Conservation (phyloP, 306 rosid genomes). For the Dryas octopetala region DNA sequence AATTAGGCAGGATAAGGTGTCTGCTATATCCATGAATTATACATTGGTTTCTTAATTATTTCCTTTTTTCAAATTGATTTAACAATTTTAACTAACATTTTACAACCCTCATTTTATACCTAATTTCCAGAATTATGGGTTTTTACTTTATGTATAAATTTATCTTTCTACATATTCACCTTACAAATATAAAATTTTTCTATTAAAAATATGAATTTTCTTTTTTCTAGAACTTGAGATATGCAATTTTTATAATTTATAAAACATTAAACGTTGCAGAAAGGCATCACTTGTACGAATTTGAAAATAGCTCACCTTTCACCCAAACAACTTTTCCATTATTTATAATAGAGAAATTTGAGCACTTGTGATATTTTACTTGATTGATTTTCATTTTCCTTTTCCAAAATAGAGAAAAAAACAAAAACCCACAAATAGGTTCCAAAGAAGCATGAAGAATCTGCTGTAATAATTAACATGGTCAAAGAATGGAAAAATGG, state of each 20-base stretch:
- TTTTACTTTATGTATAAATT: background rate
- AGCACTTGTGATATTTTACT: background rate
- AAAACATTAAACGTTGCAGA: background rate
- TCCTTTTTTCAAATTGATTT: background rate
- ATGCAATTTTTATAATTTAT: background rate
- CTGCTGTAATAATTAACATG: too few relatives aligned
- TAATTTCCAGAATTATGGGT: background rate
- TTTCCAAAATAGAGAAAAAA: background rate
- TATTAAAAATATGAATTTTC: background rate
- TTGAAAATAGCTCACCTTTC: background rate
- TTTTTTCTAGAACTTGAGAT: background rate
- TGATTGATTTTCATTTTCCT: background rate
- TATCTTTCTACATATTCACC: background rate
- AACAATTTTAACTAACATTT: background rate
- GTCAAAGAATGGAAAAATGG: too few relatives aligned
- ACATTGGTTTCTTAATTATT: background rate
- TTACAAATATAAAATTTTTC: background rate
- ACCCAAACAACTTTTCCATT: background rate
- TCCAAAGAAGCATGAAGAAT: too few relatives aligned
- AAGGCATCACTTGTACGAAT: background rate
- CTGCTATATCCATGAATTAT: background rate
- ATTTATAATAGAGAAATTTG: background rate
- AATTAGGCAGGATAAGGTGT: constrained; percentile 3
- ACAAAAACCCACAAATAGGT: too few relatives aligned
- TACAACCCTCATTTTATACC: background rate